Base-by-base conservation (phyloP, 2,329 filamentous ascomycete genomes). In the Xylariaceae sp. region DNA sequence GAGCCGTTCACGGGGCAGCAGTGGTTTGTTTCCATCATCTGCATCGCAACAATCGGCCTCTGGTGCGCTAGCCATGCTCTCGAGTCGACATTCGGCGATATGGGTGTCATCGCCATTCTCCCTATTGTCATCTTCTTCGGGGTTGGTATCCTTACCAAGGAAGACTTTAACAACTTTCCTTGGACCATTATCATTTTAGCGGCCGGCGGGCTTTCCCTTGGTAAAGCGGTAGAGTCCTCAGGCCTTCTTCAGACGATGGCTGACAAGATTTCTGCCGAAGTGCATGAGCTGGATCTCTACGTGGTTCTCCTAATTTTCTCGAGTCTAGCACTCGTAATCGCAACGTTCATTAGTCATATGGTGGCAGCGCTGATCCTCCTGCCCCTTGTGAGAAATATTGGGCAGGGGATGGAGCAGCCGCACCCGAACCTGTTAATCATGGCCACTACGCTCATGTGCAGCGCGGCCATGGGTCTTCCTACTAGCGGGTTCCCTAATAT, bases 171-270 rank as follows among this genome's bases (percentile, higher is more conserved):
- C 79, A 99, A 99, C 73, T 99, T 99, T 73, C 88, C 97, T 32
- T 99, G 94, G 94, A 99, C 95, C 16, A 99, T 99, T 73, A 97
- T 99, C 73, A 97, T 99, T 67, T 86, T 99, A 16, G 94, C 94
- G 0, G 93, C 94, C 0, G 94, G 94, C 40, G 94, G 94, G 6
- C 77, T 99, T 27, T 92, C 92, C 1, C 84, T 99, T 0, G 94
- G 94, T 51, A 97, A 96, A 72, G 90, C 93, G 0, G 94, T 99
- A 53, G 93, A 92, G 59, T 94, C 91, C 0, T 97, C 93, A 0
- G 94, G 94, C 1, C 80, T 99, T 9, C 79, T 99, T 26, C 89
- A 96, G 70, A 95, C 92, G 0, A 88, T 99, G 43, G 94, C 94
- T 2, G 77, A 80, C 5, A 75, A 81, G 9, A 96, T 99, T 59